Percentiles rank a stretch among this genome's conserved stretches.
Conservation (phyloP, 805 yeast genomes). For the Saccharomycopsis schoenii region DNA sequence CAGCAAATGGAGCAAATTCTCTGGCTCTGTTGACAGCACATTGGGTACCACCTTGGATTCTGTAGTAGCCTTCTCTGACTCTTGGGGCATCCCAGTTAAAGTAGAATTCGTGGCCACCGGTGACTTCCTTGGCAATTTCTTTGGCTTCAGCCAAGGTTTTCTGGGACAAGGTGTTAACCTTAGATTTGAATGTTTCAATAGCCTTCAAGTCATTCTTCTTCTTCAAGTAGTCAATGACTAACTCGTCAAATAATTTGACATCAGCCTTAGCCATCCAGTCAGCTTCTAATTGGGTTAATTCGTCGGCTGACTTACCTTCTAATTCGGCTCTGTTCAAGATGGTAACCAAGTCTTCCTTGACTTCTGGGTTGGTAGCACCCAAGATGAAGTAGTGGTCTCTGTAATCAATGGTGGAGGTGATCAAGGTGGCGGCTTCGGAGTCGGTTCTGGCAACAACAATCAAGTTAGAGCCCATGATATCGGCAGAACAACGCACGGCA, state of each 20-base stretch:
- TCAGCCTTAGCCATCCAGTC: slow-evolving; percentile 81
- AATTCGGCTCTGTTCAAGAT: slow-evolving; percentile 76
- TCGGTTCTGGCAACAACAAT: slow-evolving; percentile 91
- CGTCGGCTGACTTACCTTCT: slow-evolving; percentile 61
- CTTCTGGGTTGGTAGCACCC: slow-evolving; percentile 82
- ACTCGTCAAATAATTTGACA: slow-evolving; percentile 81
- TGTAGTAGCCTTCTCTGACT: slow-evolving; percentile 94
- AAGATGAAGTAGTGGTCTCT: slow-evolving; percentile 89
- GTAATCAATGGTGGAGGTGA: slow-evolving; percentile 87
- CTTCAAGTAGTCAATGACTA: slow-evolving; percentile 75
- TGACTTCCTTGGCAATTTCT: slow-evolving; percentile 57
- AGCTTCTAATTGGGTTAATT: slow-evolving; percentile 62
- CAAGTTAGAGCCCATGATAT: slow-evolving; percentile 80
- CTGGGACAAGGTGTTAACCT: slow-evolving; percentile 66
- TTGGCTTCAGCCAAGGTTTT: slow-evolving; percentile 76
- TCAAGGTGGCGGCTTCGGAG: slow-evolving; percentile 93
- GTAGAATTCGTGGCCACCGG: slow-evolving; percentile 67
- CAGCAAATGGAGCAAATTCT: slow-evolving; percentile 91
- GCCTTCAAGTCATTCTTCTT: slow-evolving; percentile 50
- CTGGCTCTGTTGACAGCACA: slow-evolving; percentile 96
- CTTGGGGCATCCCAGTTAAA: slow-evolving; percentile 95
- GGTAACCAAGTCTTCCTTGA: slow-evolving; percentile 58
- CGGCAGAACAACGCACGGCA: slow-evolving; percentile 92
- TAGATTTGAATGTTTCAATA: slow-evolving; percentile 54
- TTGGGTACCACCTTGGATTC: slow-evolving; percentile 92